Evolutionary conservation across 176 grass and related monocot species (phyloP).

Genomic region (Bonia amplexicaulis): DNA sequence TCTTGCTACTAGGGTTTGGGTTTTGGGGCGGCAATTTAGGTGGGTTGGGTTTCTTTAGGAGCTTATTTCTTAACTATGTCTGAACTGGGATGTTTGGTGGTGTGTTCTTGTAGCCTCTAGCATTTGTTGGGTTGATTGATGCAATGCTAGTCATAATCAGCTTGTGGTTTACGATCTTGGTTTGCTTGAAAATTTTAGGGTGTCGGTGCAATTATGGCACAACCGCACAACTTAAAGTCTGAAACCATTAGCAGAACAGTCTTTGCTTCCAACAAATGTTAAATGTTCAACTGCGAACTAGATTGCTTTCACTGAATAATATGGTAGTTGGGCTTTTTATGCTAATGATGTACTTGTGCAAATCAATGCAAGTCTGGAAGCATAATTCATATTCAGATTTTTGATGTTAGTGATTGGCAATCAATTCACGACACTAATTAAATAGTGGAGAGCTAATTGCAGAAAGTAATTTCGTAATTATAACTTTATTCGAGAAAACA

Average conservation of each 20-base stretch:
- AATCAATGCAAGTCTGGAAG: too few relatives aligned
- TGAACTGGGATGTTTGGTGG: background rate
- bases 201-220: background rate
- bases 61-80: background rate
- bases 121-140: background rate
- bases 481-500: background rate
- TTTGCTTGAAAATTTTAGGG: background rate
- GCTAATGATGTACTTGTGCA: too few relatives aligned
- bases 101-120: background rate
- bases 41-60: background rate
- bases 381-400: too few relatives aligned
- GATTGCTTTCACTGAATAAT: too few relatives aligned
- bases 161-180: background rate
- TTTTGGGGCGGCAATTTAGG: background rate
- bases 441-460: too few relatives aligned
- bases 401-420: too few relatives aligned
- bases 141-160: background rate
- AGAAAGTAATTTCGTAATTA: background rate
- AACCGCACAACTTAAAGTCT: background rate
- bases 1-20: constrained; percentile 30
- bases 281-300: too few relatives aligned
- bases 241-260: too few relatives aligned
- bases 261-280: too few relatives aligned
- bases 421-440: too few relatives aligned
- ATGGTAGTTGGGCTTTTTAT: too few relatives aligned